These are phyloP conservation scores for Solanum pimpinellifolium DNA, from an alignment of 257 asterid genomes.

Conservation along the genomic window DNA sequence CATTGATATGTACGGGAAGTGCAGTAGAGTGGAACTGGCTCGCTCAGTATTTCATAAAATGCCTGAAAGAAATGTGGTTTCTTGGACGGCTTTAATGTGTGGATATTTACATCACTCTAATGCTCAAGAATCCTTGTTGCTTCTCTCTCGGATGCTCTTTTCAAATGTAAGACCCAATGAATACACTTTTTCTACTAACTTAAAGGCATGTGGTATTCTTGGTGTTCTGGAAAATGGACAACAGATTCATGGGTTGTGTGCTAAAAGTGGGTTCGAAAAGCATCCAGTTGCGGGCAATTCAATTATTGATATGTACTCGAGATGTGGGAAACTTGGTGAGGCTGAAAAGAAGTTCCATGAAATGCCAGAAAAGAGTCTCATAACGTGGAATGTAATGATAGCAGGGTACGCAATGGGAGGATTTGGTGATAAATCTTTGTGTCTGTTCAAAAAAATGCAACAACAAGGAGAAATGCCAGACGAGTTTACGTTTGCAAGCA, in stretches of 20 bases:
- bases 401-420: conserved; percentile 34
- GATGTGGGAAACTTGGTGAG: conserved; percentile 30
- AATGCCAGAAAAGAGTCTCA: conserved; percentile 29
- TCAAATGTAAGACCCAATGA: conserved; percentile 37
- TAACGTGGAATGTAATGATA: conserved; percentile 55
- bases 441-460: conserved; percentile 33
- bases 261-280: conserved; percentile 42
- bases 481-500: conserved; percentile 46
- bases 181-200: conserved; percentile 40
- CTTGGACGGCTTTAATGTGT: conserved; percentile 59
- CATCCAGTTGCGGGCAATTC: conserved; percentile 46
- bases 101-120: conserved; percentile 29
- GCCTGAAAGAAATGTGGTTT: conserved; percentile 44
- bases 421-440: conserved; percentile 23
- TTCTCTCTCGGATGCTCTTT: conserved; percentile 27
- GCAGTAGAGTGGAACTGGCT: conserved; percentile 30
- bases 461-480: conserved; percentile 38
- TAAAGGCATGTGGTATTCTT: conserved; percentile 45
- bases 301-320: conserved; percentile 47
- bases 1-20: conserved; percentile 41
- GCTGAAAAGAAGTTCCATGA: conserved; percentile 35
- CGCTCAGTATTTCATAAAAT: conserved; percentile 39
- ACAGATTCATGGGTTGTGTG: conserved; percentile 44
- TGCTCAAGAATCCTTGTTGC: conserved; percentile 24
- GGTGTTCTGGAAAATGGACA: conserved; percentile 26